A percentile compares a stretch with the other conserved stretches of the same genome.
Conservation (phyloP, 1,284 basidiomycete genomes). For the Cutaneotrichosporon curvatum region DNA sequence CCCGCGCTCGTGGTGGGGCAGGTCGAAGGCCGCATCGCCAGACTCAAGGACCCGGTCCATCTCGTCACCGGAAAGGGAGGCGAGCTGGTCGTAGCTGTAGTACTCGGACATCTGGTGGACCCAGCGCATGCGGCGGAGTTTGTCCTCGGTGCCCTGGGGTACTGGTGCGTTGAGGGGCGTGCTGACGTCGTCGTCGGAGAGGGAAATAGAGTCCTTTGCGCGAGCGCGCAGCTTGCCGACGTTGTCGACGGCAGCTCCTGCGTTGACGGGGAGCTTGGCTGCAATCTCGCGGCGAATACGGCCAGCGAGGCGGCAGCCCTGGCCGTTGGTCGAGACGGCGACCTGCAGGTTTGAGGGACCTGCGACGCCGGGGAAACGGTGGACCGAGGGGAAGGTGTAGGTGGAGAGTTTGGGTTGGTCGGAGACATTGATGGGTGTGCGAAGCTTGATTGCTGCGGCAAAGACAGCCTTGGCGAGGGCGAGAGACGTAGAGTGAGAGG, state of each 20-base stretch:
- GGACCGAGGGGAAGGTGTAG: constrained; percentile 79
- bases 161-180: constrained; percentile 75
- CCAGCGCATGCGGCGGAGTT: constrained; percentile 69
- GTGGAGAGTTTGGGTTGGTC: constrained; percentile 83
- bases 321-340: constrained; percentile 83
- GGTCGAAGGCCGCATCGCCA: constrained; percentile 9
- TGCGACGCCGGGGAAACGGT: constrained; percentile 59
- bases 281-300: constrained; percentile 79
- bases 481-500: constrained; percentile 45
- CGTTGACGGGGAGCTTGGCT: constrained; percentile 61
- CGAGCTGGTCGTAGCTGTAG: constrained; percentile 76
- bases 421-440: constrained; percentile 76
- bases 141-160: constrained; percentile 46
- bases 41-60: constrained; percentile 57
- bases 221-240: constrained; percentile 64
- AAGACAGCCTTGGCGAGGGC: constrained; percentile 56
- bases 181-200: constrained; percentile 50
- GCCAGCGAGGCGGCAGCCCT: constrained; percentile 78
- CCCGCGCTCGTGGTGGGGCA: constrained; percentile 33
- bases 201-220: constrained; percentile 52
- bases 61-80: constrained; percentile 59
- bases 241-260: constrained; percentile 70
- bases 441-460: constrained; percentile 52
- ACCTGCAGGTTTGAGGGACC: constrained; percentile 65
- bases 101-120: constrained; percentile 89